Evolutionary conservation across 2,329 filamentous ascomycete genomes (phyloP), one percentile per base, ranked within the genome.

Genomic region (Bipolaris sorokiniana): DNA sequence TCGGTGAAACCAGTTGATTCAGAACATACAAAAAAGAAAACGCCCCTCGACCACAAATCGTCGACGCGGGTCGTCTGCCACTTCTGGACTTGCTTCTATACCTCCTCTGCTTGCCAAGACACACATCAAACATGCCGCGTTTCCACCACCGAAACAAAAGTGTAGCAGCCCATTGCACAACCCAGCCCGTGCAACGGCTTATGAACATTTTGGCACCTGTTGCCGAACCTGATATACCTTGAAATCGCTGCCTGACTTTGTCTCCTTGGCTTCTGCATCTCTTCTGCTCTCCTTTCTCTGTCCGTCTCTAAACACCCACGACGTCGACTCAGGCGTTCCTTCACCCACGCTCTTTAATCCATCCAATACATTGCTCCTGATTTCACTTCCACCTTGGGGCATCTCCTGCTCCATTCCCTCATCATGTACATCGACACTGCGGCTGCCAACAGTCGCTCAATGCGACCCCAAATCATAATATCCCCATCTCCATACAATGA

Each of bases 381-480:
- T 23, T 18, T 16, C 15, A 7, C 13, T 45, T 20, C 5, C 20
- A 45, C n/a, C 15, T 33, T 40, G 33, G 38, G 37, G 20, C 20
- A 48, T 20, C 11, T 3, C n/a, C 28, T 28, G 15, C 23, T 34
- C 36, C 23, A 15, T 4, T 20, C 31, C 13, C 22, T 28, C 48
- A 58, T 10, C 40, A 75, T 75, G 73, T 73, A 65, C 41, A 74
- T 75, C 33, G 69, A 75, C 28, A 75, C 71, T 4, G 64, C 63
- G n/a, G 67, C 65, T 11, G 73, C 73, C 2, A 74, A 75, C 48
- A 66, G 54, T 33, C 50, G 60, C 40, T 65, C 64, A 34, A 45
- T 57, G 7, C 65, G 66, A 33, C 65, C 67, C 13, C 66, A 60
- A 23, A 57, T 67, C 1, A 49, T 63, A 11, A 64, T 64, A 20